Percentiles rank a stretch among this genome's conserved stretches.
These are phyloP conservation scores for Paramecium caudatum DNA, from an alignment of 73 alveolate genomes.

Conservation along the genomic window DNA sequence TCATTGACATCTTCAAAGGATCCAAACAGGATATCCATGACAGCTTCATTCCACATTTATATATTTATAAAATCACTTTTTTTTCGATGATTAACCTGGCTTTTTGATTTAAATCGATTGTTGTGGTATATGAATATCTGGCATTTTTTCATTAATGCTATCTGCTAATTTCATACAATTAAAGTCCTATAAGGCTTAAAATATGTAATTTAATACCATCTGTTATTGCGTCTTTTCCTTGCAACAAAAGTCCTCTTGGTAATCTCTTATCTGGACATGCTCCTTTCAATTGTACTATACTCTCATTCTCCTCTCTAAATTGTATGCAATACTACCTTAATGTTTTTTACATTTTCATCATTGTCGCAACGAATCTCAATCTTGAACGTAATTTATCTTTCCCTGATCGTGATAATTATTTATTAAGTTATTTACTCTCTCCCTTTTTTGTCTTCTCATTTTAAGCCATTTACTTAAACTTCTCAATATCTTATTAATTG, in stretches of 20 bases:
- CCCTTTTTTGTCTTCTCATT: background rate
- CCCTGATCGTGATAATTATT: background rate
- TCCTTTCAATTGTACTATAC: slow-evolving; percentile 93
- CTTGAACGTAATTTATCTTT: slow-evolving; percentile 52
- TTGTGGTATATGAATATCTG: slow-evolving; percentile 41
- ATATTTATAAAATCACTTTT: background rate
- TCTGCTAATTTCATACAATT: slow-evolving; percentile 49
- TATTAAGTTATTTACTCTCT: slow-evolving; percentile 7
- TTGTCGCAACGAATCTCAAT: slow-evolving; percentile 70
- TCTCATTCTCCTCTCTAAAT: slow-evolving; percentile 84
- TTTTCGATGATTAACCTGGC: slow-evolving; percentile 46
- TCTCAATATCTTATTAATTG: slow-evolving; percentile 41
- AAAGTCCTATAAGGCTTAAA: slow-evolving; percentile 26
- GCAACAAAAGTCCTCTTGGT: slow-evolving; percentile 90
- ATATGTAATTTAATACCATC: slow-evolving; percentile 59
- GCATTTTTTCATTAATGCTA: slow-evolving; percentile 57
- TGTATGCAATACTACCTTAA: slow-evolving; percentile 9
- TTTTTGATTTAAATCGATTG: slow-evolving; percentile 18
- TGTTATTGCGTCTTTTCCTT: slow-evolving; percentile 80
- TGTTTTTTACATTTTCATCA: slow-evolving; percentile 77
- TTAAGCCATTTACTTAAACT: slow-evolving; percentile 10
- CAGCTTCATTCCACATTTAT: background rate
- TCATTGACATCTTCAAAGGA: background rate
- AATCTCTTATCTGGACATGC: slow-evolving; percentile 94
- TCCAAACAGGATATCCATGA: background rate